phyloP scores from a whole-genome alignment of 2,329 filamentous ascomycete genomes.

The Colletotrichum somersetense region DNA sequence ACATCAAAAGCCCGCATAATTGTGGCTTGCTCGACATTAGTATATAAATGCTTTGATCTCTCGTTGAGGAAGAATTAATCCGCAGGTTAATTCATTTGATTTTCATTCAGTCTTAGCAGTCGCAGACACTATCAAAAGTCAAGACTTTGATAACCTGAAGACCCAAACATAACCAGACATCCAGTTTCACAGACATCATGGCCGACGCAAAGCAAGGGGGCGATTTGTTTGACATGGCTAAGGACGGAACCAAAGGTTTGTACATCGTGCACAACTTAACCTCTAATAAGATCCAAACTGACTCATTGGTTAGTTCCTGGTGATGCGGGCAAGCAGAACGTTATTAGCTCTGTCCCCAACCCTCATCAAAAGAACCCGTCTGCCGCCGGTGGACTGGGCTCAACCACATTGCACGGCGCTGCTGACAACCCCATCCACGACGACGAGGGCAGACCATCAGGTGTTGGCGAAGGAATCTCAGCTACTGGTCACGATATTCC shows the following conservation, averaged over 20 bases:
- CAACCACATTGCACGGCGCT: conserved; percentile 14
- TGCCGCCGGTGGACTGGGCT: conserved; percentile 6
- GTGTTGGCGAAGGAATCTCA: conserved; percentile 19
- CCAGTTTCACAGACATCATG: background rate
- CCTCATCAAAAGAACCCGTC: conserved; percentile 4
- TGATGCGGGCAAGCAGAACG: conserved; percentile 27
- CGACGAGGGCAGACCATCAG: conserved; percentile 17
- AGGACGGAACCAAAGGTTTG: conserved; percentile 20
- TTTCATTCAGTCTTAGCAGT: background rate
- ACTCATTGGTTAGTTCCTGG: background rate
- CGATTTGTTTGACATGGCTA: conserved; percentile 24
- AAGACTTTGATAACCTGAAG: background rate
- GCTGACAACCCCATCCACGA: conserved; percentile 15
- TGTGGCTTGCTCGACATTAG: background rate
- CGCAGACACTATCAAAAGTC: background rate
- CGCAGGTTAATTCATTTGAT: fast-evolving
- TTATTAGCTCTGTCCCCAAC: conserved; percentile 24
- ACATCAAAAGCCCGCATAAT: conserved; percentile 1
- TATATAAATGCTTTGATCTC: background rate
- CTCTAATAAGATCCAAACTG: background rate
- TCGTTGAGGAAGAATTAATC: fast-evolving
- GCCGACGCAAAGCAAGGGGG: conserved; percentile 21
- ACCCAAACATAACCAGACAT: no score
- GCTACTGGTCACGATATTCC: conserved; percentile 18
- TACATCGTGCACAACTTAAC: fast-evolving